phyloP scores from a whole-genome alignment of 2,329 filamentous ascomycete genomes.

The Raffaelea arxii region DNA sequence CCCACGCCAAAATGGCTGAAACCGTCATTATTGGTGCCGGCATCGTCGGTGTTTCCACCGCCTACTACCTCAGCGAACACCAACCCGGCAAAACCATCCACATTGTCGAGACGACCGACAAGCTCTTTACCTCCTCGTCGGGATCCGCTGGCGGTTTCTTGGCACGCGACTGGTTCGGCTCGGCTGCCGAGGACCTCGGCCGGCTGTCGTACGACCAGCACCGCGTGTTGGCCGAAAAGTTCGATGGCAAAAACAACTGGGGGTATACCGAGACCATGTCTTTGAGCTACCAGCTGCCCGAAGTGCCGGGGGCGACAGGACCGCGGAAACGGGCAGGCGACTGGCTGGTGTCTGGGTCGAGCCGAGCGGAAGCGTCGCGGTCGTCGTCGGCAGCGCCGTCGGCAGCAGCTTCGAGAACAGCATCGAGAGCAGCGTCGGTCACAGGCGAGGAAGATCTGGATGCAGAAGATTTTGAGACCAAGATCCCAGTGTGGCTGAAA shows the following conservation, averaged over 20 bases:
- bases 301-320: slow-evolving; percentile 19
- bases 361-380: slow-evolving; percentile 22
- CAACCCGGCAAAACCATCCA: slow-evolving; percentile 33
- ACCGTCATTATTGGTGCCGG: slow-evolving; percentile 61
- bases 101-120: slow-evolving; percentile 34
- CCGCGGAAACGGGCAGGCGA: slow-evolving; percentile 43
- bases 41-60: slow-evolving; percentile 60
- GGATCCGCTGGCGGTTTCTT: slow-evolving; percentile 67
- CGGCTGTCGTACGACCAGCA: slow-evolving; percentile 62
- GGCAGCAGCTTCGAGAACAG: background rate
- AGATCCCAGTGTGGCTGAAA: slow-evolving; percentile 47
- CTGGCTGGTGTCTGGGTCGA: slow-evolving; percentile 44
- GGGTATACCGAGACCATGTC: slow-evolving; percentile 44
- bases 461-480: slow-evolving; percentile 10
- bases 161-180: slow-evolving; percentile 61
- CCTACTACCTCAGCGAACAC: slow-evolving; percentile 57
- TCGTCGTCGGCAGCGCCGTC: slow-evolving; percentile 11
- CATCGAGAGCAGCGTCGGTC: background rate
- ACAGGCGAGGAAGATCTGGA: slow-evolving; percentile 10
- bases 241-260: slow-evolving; percentile 47
- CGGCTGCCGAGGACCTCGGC: slow-evolving; percentile 42
- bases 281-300: slow-evolving; percentile 34
- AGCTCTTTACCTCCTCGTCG: slow-evolving; percentile 64
- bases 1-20: slow-evolving; percentile 25
- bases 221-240: slow-evolving; percentile 47